Conservation (phyloP, 2,329 filamentous ascomycete species). For the Neocucurbitaria cava region DNA sequence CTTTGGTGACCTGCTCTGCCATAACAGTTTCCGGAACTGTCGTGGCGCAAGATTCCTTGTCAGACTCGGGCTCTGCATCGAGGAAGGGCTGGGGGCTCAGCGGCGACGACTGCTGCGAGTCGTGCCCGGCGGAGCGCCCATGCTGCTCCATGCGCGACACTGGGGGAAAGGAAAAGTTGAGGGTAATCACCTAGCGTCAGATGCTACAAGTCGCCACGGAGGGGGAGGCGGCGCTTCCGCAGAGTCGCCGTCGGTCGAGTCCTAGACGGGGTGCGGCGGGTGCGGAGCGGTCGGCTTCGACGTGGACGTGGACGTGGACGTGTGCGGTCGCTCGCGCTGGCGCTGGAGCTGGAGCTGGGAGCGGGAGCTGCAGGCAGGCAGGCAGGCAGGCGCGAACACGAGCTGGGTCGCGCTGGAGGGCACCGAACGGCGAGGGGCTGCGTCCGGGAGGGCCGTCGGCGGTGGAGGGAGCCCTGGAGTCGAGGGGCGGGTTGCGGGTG, state of each 20-base stretch:
- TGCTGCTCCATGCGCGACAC: conserved; percentile 32
- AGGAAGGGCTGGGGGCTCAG: conserved; percentile 13
- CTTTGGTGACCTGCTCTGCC: conserved; percentile 73
- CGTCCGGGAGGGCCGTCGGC: conserved; percentile 33
- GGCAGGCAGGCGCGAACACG: conserved; percentile 25
- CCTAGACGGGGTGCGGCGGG: conserved; percentile 39
- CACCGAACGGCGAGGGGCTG: conserved; percentile 30
- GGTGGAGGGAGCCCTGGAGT: conserved; percentile 35
- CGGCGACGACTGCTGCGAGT: conserved; percentile 27
- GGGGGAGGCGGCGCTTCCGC: conserved; percentile 49
- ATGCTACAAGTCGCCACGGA: conserved; percentile 48
- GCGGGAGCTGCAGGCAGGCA: too few relatives aligned
- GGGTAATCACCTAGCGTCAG: conserved; percentile 50
- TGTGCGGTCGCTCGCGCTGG: conserved; percentile 23
- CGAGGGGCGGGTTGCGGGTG: conserved; percentile 37
- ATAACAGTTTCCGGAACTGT: conserved; percentile 69
- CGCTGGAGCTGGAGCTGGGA: neutral
- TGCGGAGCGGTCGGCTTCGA: conserved; percentile 44
- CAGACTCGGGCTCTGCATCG: conserved; percentile 42
- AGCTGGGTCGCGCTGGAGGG: conserved; percentile 31
- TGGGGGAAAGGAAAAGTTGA: conserved; percentile 30
- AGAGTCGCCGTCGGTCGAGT: conserved; percentile 45
- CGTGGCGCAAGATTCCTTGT: conserved; percentile 37
- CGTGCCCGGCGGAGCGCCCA: conserved; percentile 25
- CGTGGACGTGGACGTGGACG: too few relatives aligned